Evolutionary conservation across 1,284 basidiomycete species (phyloP).

Genomic region (Leccinum angustisporum): DNA sequence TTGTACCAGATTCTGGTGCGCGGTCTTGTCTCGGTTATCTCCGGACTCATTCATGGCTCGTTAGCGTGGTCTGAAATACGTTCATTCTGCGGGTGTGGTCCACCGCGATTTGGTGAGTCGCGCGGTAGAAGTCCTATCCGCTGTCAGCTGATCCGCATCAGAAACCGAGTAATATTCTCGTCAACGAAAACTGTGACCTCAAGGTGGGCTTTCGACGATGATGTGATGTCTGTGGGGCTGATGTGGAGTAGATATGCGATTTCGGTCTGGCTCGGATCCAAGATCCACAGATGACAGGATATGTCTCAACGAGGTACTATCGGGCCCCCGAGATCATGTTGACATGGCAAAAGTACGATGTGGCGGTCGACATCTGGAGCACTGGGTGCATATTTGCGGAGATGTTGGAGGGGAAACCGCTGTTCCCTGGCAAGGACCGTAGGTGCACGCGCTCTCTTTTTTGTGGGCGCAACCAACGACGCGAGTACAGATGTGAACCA

Average conservation of each 20-base stretch:
- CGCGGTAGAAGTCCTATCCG: not conserved
- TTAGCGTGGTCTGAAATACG: constrained; percentile 97
- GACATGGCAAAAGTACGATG: constrained; percentile 99
- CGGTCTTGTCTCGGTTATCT: constrained; percentile 13
- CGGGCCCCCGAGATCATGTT: constrained; percentile 99
- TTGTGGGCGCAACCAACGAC: constrained; percentile 2
- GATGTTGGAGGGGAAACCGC: constrained; percentile 98
- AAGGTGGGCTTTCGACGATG: constrained; percentile 49
- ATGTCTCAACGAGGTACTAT: constrained; percentile 98
- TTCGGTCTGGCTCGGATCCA: constrained; percentile 96
- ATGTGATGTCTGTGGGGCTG: constrained; percentile 6
- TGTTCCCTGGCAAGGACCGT: constrained; percentile 99
- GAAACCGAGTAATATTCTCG: constrained; percentile 99
- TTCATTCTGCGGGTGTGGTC: constrained; percentile 98
- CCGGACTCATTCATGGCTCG: constrained; percentile 7
- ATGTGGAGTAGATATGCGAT: constrained; percentile 83
- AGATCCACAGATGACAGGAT: constrained; percentile 99
- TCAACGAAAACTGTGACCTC: constrained; percentile 99
- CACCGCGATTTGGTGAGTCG: constrained; percentile 86
- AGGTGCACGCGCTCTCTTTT: constrained; percentile 35
- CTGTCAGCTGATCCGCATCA: constrained; percentile 30
- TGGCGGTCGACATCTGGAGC: constrained; percentile 99
- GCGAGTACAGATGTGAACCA: constrained; percentile 91
- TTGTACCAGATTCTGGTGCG: constrained; percentile 95
- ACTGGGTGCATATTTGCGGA: constrained; percentile 99